Base-by-base conservation (phyloP, 768 basidiomycete species). In the Exidia glandulosa region DNA sequence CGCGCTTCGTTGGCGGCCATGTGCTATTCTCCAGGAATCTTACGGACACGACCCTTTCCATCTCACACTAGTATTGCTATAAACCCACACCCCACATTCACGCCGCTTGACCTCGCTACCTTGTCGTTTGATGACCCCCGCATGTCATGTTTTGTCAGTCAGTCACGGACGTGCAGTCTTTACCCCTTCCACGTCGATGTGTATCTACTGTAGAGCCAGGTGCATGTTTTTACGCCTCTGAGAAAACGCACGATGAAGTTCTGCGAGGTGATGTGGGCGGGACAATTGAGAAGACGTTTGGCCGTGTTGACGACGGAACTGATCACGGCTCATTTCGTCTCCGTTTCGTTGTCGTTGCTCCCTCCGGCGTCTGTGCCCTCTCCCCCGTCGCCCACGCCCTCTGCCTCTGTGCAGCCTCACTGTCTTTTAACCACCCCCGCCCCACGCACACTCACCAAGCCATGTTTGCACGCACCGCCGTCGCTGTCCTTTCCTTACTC, bases 381-480 rank as follows among this genome's bases (percentile, higher is more conserved):
- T 14, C 41, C 41, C 9, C 19, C 41, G 41, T 23, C 41, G 41
- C 23, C 23, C 9, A 16, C 58, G 27, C 34, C 34, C 19, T 45
- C 57, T 58, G 57, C 41, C 41, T 45, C 37, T 57, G 56, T 31
- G 56, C 56, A 57, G 56, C 30, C 19, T 36, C 41, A 59, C 58
- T 48, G 25, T 59, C 57, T 25, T 59, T 34, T 36, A 32, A 47
- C 32, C 36, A 48, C 31, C 31, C 32, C 37, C 37, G 1, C 48
- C 32, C 56, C 14, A 12, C 58, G 37, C 25, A 32, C 32, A 45
- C 16, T 14, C 41, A 14, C 41, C 10, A 19, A 14, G 41, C 41
- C 19, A 45, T 45, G 41, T 45, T 45, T 45, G 41, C 41, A 45
- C 41, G 41, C 23, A 29, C 34, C 9, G 33, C 19, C 57, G 32